Conservation (phyloP, 164 flowering plant genomes). For the Paratinospora sagittata region DNA sequence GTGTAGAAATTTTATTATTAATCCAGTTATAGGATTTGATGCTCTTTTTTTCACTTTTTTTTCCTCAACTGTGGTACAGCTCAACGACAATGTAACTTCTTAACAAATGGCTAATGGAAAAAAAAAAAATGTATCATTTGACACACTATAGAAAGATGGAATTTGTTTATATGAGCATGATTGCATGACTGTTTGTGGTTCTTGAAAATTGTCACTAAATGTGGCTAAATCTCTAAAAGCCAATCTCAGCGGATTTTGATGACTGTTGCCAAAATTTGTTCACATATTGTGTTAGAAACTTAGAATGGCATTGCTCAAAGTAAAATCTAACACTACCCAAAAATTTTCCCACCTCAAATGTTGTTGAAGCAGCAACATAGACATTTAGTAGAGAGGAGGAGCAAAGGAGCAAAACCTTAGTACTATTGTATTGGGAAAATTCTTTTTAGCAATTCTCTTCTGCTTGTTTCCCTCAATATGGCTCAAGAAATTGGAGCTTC, state of each 20-base stretch:
- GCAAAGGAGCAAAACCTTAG: too few species aligned
- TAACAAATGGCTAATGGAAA: conserved; percentile 2
- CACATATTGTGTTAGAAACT: too few species aligned
- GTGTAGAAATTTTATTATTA: neutral
- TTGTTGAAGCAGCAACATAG: too few species aligned
- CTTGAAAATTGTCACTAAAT: neutral
- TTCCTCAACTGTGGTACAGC: neutral
- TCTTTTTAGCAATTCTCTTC: neutral
- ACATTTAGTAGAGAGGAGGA: too few species aligned
- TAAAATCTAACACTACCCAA: too few species aligned
- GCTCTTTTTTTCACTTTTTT: neutral
- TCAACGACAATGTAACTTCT: conserved; percentile 1
- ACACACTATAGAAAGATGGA: neutral
- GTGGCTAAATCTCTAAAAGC: too few species aligned
- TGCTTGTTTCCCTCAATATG: neutral
- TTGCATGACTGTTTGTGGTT: neutral
- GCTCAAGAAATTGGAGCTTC: neutral
- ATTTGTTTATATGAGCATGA: neutral
- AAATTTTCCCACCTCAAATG: too few species aligned
- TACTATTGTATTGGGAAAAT: neutral
- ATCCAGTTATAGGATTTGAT: neutral
- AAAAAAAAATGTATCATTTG: conserved; percentile 1
- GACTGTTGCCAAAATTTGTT: too few species aligned
- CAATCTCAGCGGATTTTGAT: too few species aligned
- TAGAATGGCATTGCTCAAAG: too few species aligned